Conservation (phyloP, 768 basidiomycete species). For the Lactarius deliciosus region DNA sequence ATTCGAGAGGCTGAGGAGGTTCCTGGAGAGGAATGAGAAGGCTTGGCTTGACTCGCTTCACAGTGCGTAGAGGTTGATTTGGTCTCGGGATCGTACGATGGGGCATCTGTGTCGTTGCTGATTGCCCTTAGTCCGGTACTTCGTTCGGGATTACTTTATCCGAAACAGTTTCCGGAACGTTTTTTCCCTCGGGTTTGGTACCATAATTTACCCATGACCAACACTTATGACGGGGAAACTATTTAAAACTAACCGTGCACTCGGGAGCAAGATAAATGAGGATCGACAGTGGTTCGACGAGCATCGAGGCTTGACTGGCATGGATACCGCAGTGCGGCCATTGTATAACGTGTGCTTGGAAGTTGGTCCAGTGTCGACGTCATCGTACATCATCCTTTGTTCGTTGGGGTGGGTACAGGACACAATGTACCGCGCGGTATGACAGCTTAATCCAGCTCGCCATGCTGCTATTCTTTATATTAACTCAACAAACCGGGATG, state of each 20-base stretch:
- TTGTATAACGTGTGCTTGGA: too few species aligned
- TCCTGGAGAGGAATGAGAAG: conserved; percentile 11
- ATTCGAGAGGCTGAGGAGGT: conserved; percentile 37
- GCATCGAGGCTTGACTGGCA: not conserved
- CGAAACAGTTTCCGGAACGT: not conserved
- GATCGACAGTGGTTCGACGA: not conserved
- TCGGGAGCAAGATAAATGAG: not conserved
- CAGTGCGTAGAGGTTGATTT: not conserved
- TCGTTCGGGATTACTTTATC: not conserved
- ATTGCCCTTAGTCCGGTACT: not conserved
- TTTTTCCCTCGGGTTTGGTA: not conserved
- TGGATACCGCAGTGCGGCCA: too few species aligned
- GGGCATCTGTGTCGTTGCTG: not conserved
- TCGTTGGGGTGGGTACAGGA: not conserved
- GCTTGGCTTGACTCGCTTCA: not conserved
- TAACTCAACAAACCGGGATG: not conserved
- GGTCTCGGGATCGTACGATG: conserved; percentile 13
- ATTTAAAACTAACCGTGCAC: not conserved
- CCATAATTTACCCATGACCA: too few species aligned
- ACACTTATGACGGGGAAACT: not conserved
- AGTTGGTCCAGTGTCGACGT: too few species aligned
- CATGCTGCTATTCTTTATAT: not conserved
- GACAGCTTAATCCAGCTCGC: not conserved
- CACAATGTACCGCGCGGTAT: not conserved
- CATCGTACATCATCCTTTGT: too few species aligned